Percentiles rank a stretch among this genome's conserved stretches.
phyloP scores from a whole-genome alignment of 1,284 basidiomycete species.

The Hypsizygus ulmarius region DNA sequence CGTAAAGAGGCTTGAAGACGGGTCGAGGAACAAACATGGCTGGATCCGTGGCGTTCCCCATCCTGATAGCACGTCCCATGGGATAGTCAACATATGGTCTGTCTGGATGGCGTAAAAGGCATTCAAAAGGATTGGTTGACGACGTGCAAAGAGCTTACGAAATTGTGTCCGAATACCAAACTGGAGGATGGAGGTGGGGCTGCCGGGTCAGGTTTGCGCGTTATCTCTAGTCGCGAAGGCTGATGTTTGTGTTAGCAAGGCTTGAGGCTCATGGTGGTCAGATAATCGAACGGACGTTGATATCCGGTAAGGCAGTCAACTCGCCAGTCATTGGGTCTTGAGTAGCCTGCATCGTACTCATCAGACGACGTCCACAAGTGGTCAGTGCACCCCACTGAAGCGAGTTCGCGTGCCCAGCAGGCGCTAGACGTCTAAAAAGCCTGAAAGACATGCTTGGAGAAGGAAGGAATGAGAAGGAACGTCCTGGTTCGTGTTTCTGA shows the following conservation, averaged over 20 bases:
- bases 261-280: neutral
- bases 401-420: conserved; percentile 2
- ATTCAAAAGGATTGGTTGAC: neutral
- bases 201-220: conserved; percentile 16
- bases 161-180: conserved; percentile 23
- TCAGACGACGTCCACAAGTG: conserved; percentile 9
- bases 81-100: conserved; percentile 26
- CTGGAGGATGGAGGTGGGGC: conserved; percentile 23
- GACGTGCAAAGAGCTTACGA: conserved; percentile 13
- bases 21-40: conserved; percentile 16
- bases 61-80: conserved; percentile 22
- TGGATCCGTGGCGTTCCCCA: conserved; percentile 21
- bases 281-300: conserved; percentile 16
- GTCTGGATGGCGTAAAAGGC: conserved; percentile 13
- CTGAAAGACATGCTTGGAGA: conserved; percentile 15
- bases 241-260: conserved; percentile 4
- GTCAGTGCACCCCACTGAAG: conserved; percentile 15
- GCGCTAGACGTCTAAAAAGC: conserved; percentile 13
- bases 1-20: conserved; percentile 2
- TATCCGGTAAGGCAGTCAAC: conserved; percentile 20
- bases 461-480: neutral
- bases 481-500: neutral
- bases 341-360: conserved; percentile 9
- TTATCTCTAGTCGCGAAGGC: conserved; percentile 20
- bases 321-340: conserved; percentile 21